Base-by-base conservation (phyloP, 495 filamentous ascomycete genomes). In the Amniculicola lignicola region DNA sequence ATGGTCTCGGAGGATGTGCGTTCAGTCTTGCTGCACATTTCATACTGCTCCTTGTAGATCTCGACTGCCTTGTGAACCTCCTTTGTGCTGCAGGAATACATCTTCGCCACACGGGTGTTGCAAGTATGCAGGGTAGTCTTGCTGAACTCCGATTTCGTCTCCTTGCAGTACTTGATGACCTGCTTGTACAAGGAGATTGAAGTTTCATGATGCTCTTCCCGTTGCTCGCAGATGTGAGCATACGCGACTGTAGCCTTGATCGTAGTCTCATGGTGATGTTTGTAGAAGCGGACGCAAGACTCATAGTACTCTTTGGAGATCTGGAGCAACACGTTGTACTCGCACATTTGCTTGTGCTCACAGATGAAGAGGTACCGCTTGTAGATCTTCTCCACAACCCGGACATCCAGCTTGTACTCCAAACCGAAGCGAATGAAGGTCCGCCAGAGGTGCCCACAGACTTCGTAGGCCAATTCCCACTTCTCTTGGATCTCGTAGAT, bases 101-200 rank as follows among this genome's bases (percentile, higher is more conserved):
- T 67, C 66, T 77, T 78, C 0, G 82, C 79, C 43, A 86, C 69
- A 28, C 79, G 73, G 61, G 79, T 74, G 67, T 81, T 84, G 43
- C 54, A 54, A 11, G 36, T 53, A 27, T 58, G 33, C 15, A 62
- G 16, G 11, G 47, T 58, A 15, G 38, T 58, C 40, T 52, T 42
- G 33, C 38, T 58, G 48, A 51, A 58, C 47, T 57, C 45, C 1
- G 54, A 37, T 43, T 53, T 53, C 23, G 47, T 58, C 40, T 52
- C 25, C 47, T 62, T 54, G 42, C 53, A 53, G 48, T 62, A 51
- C 29, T 52, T 52, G 41, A 62, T 62, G 15, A 80, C 74, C 35
- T 62, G 29, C 29, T 62, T 24, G 36, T 62, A 62, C 25, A 62
- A 43, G 1, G 47, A 48, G 19, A 62, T 50, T 23, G 54, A 47